Base-by-base conservation (phyloP, 2,329 filamentous ascomycete species). In the Ascochyta viciae-villosae region DNA sequence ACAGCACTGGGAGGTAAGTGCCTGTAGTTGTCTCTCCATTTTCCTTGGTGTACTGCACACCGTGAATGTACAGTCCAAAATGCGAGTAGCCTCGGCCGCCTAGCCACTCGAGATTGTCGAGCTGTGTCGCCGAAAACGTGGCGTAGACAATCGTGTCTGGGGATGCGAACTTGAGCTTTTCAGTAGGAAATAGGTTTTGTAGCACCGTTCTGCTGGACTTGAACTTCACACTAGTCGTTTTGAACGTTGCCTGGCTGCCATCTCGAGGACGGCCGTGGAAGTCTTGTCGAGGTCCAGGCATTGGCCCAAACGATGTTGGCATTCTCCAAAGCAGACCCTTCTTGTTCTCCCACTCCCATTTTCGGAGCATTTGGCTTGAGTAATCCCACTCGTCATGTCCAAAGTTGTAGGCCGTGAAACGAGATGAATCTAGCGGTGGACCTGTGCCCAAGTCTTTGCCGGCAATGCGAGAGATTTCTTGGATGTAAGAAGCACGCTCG, bases 51-150 rank as follows among this genome's bases (percentile, higher is more conserved):
- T 87, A 87, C 57, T 85, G 72, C 1, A 88, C 82, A 0, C 84
- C 86, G 57, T 89, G 86, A 15, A 89, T 81, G 64, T 86, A 88
- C 0, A 89, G 77, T 0, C 85, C 86, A 13, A 86, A 74, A 61
- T 82, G 80, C 16, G 75, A 80, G 66, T 89, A 89, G 0, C 86
- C 85, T 0, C 74, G 49, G 0, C 86, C 86, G 3, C 83, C 85
- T 0, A 89, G 79, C 85, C 86, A 89, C 27, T 82, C 77, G 77
- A 89, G 81, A 0, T 81, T 80, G 34, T 62, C 60, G 2, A 80
- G 67, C 19, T 76, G 74, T 2, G 76, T 77, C 19, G 72, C 67
- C 0, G 70, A 66, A 49, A 80, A 74, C 10, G 71, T 76, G 1
- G 78, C 78, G 31, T 72, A 73, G 6, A 67, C 75, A 3, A 74